Base-by-base conservation (phyloP, 1,284 basidiomycete genomes). In the Moniliophthora roreri region DNA sequence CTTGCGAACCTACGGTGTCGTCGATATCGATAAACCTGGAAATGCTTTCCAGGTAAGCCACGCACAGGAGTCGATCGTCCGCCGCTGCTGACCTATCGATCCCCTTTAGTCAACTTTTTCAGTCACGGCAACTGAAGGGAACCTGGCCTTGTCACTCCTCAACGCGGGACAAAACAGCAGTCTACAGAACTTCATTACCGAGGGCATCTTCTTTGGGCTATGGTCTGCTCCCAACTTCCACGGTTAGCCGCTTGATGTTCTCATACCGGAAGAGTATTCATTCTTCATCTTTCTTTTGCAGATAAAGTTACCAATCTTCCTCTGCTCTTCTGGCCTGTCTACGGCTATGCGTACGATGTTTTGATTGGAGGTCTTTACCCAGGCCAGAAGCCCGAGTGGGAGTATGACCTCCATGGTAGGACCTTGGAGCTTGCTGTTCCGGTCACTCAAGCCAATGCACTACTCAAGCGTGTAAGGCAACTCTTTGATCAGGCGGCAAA, bases 331-430 rank as follows among this genome's bases (percentile, higher is more conserved):
- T 71, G 68, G 69, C 69, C 69, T 13, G 69, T 70, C n/a, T 55
- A 65, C 48, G 68, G 69, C 3, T 69, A 62, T 42, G 66, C 68
- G 0, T 71, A 68, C 58, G 69, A 72, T 54, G 68, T 70, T n/a
- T 64, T 72, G 28, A 71, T 71, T 44, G 68, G 69, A 24, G 69
- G 69, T 8, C 58, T 70, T 7, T 72, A 70, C 51, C 68, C 70
- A 2, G 57, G 62, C 26, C 56, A 58, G 39, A 56, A 58, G 15
- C 63, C 70, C 0, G 65, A 71, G 51, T 71, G 70, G 69, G 69
- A 69, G n/a, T 69, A 69, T 48, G 59, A 60, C 35, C 51, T 72
- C 38, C 67, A 66, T 53, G 69, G 64, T 23, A 63, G 64, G 54
- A 72, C 68, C 6, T 64, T 71, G 34, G 69, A 71, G 54, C 49